phyloP scores from a whole-genome alignment of 2,329 filamentous ascomycete species.

The Tolypocladium amazonense region DNA sequence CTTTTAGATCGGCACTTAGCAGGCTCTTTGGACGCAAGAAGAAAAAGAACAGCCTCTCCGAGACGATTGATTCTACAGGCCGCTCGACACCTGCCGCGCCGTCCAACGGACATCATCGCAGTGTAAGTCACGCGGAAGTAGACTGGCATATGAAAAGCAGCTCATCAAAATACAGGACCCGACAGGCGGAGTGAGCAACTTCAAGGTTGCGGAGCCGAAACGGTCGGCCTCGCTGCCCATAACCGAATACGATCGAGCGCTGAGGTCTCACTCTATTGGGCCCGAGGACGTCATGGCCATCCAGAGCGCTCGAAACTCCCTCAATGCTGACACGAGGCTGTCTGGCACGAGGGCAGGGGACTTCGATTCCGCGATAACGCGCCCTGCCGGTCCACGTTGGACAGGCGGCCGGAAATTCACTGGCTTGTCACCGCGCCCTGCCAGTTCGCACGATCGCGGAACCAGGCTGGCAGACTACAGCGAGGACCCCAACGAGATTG shows the following conservation, averaged over 20 bases:
- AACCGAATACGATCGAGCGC: conserved; percentile 48
- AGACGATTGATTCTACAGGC: neutral
- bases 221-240: conserved; percentile 49
- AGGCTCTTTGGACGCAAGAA: conserved; percentile 50
- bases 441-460: conserved; percentile 45
- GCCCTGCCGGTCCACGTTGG: conserved; percentile 14
- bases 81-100: neutral
- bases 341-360: conserved; percentile 10
- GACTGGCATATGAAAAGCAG: neutral
- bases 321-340: conserved; percentile 32
- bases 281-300: conserved; percentile 43
- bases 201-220: conserved; percentile 30
- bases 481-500: conserved; percentile 43
- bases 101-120: conserved; percentile 27
- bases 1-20: conserved; percentile 42
- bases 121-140: conserved; percentile 28
- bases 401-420: conserved; percentile 30
- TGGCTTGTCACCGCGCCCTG: conserved; percentile 50
- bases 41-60: conserved; percentile 23
- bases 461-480: conserved; percentile 24
- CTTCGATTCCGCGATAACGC: neutral
- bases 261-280: conserved; percentile 51
- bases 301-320: conserved; percentile 42
- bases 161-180: conserved; percentile 12
- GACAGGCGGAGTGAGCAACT: conserved; percentile 28